phyloP scores from a whole-genome alignment of 768 basidiomycete genomes.

The Paxillus rubicundulus region DNA sequence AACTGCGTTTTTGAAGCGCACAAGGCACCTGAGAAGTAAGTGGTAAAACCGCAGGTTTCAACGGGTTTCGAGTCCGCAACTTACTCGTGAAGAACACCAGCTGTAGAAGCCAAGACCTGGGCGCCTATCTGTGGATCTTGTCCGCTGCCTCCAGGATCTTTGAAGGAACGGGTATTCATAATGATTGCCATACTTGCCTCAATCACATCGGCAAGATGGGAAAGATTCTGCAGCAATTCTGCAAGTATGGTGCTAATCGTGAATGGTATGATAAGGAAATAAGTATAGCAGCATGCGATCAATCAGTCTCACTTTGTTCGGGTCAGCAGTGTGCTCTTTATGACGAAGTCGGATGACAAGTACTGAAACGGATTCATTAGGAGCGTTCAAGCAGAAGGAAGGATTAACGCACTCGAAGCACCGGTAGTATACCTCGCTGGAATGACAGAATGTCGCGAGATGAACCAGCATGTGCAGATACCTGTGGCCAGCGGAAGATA shows the following conservation, averaged over 20 bases:
- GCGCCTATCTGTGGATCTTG: slow-evolving; percentile 31
- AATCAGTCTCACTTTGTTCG: slow-evolving; percentile 45
- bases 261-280: slow-evolving; percentile 8
- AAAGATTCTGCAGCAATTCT: slow-evolving; percentile 45
- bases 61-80: slow-evolving; percentile 13
- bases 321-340: slow-evolving; percentile 53
- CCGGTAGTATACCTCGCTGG: slow-evolving; percentile 51
- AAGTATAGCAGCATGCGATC: not conserved
- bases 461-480: slow-evolving; percentile 40
- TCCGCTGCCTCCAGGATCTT: slow-evolving; percentile 18
- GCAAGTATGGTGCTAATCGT: slow-evolving; percentile 43
- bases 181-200: slow-evolving; percentile 38
- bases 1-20: slow-evolving; percentile 57
- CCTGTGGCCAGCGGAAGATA: slow-evolving; percentile 44
- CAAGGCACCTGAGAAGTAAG: slow-evolving; percentile 42
- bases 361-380: slow-evolving; percentile 39
- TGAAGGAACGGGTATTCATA: slow-evolving; percentile 32
- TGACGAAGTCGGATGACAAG: slow-evolving; percentile 54
- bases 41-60: slow-evolving; percentile 15
- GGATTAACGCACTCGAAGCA: slow-evolving; percentile 43
- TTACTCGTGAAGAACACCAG: slow-evolving; percentile 52
- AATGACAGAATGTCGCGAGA: slow-evolving; percentile 46
- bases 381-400: not conserved
- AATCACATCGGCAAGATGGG: slow-evolving; percentile 39
- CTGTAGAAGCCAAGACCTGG: slow-evolving; percentile 45